These are phyloP conservation scores for Stentor coeruleus DNA, from an alignment of 73 alveolate genomes.

Conservation along the genomic window DNA sequence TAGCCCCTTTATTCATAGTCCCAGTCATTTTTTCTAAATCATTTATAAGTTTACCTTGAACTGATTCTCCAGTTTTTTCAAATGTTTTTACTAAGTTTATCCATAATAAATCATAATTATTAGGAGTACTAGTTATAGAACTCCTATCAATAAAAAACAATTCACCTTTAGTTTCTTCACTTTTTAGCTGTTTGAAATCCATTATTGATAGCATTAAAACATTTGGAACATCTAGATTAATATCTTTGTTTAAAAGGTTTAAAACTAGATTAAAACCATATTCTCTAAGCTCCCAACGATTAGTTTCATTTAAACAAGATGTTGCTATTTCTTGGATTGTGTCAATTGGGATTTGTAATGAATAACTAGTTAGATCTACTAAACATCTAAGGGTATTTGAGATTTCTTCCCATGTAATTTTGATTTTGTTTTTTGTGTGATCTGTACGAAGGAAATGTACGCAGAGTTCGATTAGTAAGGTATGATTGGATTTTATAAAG, in stretches of 20 bases:
- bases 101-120: not conserved
- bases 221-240: not conserved
- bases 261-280: slow-evolving; percentile 17
- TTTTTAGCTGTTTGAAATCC: not conserved
- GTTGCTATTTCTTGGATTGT: not conserved
- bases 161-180: not conserved
- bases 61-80: not conserved
- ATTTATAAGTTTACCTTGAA: not conserved
- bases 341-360: not conserved
- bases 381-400: not conserved
- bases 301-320: not conserved
- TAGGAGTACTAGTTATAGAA: not conserved
- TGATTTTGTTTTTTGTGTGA: not conserved
- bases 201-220: not conserved
- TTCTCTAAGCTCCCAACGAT: slow-evolving; percentile 19
- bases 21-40: slow-evolving; percentile 18
- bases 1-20: not conserved
- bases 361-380: not conserved
- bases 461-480: not conserved
- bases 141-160: not conserved
- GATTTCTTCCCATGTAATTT: slow-evolving; percentile 8
- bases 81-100: not conserved
- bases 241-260: not conserved
- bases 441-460: not conserved
- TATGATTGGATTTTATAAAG: not conserved